phyloP scores from a whole-genome alignment of 352 stramenopile species.

The Elongisporangium senticosum region DNA sequence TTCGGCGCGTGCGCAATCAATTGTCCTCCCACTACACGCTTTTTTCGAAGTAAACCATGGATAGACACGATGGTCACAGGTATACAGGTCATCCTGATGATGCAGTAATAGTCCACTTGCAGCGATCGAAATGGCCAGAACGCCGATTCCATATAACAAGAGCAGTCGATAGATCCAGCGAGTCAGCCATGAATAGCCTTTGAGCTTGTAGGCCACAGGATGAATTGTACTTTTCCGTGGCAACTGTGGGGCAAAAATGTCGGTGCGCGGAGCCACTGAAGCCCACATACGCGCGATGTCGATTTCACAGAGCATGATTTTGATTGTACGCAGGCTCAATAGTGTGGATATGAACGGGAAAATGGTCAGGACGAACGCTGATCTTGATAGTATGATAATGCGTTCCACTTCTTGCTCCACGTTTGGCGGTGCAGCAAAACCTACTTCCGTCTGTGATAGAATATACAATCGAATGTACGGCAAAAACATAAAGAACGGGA shows the following conservation, averaged over 20 bases:
- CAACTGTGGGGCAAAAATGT: neutral
- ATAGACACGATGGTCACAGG: constrained; percentile 4
- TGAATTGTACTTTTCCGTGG: neutral
- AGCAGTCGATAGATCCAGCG: neutral
- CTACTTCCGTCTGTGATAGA: neutral
- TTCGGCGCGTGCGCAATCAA: neutral
- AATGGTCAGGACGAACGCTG: neutral
- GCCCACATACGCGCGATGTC: neutral
- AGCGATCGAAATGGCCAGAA: neutral
- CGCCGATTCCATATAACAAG: neutral
- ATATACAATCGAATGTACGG: neutral
- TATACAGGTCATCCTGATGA: neutral
- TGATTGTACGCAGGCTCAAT: neutral
- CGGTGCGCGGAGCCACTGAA: neutral
- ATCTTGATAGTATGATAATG: neutral
- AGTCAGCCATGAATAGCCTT: neutral
- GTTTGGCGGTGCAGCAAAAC: neutral
- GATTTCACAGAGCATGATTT: neutral
- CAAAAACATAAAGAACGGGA: neutral
- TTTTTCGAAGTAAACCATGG: constrained; percentile 3
- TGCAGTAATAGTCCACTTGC: neutral
- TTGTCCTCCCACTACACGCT: neutral
- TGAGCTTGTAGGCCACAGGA: neutral
- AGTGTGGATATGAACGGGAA: neutral
- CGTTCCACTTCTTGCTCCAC: neutral